These are phyloP conservation scores for Beta corolliflora DNA, from an alignment of 179 eudicot species.

Conservation along the genomic window DNA sequence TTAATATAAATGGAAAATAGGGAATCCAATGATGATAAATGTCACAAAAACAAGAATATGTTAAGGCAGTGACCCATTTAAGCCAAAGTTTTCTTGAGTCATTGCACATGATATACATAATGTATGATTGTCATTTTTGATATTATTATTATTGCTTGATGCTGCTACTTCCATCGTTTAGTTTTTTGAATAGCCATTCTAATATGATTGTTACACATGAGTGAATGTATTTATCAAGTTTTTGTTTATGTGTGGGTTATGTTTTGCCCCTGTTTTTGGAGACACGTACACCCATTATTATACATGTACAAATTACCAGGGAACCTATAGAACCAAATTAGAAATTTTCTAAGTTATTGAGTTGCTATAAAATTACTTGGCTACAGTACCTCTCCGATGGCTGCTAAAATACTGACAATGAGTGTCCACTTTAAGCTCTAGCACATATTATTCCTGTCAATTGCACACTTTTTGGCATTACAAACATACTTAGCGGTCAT, in stretches of 20 bases:
- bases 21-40: conserved; percentile 38
- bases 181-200: conserved; percentile 13
- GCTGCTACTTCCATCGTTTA: background rate
- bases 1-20: background rate
- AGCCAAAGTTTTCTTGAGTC: conserved; percentile 8
- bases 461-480: no score
- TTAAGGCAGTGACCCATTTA: no score
- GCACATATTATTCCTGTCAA: no score
- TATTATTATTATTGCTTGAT: background rate
- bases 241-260: background rate
- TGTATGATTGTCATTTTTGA: background rate
- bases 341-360: no score
- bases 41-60: background rate
- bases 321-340: no score
- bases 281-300: conserved; percentile 26
- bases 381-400: no score
- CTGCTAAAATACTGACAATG: no score
- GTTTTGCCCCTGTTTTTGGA: conserved; percentile 25
- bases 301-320: background rate
- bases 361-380: no score
- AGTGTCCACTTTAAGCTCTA: no score
- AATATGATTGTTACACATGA: conserved; percentile 26
- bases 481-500: no score
- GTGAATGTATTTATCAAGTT: conserved; percentile 18
- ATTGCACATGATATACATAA: conserved; percentile 29